Evolutionary conservation across 768 basidiomycete species (phyloP).

Genomic region (Artomyces pyxidatus): DNA sequence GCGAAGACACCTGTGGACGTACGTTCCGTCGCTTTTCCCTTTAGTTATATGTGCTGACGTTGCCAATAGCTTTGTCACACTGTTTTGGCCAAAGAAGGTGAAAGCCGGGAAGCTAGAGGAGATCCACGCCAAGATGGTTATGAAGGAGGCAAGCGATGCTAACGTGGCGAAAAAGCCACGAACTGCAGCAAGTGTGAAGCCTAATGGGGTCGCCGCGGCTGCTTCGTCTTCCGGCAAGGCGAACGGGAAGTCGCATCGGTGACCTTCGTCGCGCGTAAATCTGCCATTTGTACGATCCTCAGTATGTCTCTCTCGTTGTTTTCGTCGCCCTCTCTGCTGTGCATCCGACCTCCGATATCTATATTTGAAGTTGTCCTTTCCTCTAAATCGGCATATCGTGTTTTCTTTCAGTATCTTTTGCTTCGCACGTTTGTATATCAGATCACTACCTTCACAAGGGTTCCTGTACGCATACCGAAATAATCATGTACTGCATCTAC

Average conservation of each 20-base stretch:
- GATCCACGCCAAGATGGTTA: conserved; percentile 94
- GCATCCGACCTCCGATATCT: not conserved
- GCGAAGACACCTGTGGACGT: conserved; percentile 97
- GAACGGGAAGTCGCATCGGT: conserved; percentile 58
- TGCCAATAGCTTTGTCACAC: conserved; percentile 70
- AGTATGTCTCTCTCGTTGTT: not conserved
- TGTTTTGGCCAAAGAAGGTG: conserved; percentile 98
- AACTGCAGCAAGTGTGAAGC: conserved; percentile 38
- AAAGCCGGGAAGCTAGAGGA: conserved; percentile 89
- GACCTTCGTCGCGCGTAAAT: conserved; percentile 19
- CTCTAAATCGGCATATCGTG: too few relatives aligned
- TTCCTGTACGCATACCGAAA: too few relatives aligned
- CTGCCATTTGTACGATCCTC: too few relatives aligned
- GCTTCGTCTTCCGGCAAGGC: conserved; percentile 38
- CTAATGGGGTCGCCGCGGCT: conserved; percentile 31
- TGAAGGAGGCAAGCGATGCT: conserved; percentile 62
- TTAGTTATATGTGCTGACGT: conserved; percentile 2
- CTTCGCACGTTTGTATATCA: not conserved
- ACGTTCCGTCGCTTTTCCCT: conserved; percentile 30
- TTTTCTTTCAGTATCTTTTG: not conserved
- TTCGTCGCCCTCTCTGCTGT: not conserved
- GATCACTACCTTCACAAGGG: too few relatives aligned
- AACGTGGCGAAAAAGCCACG: conserved; percentile 53
- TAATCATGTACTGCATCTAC: too few relatives aligned
- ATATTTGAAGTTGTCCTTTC: too few relatives aligned